These are phyloP conservation scores for Gossypium herbaceum DNA, from an alignment of 345 rosid species.

Conservation along the genomic window DNA sequence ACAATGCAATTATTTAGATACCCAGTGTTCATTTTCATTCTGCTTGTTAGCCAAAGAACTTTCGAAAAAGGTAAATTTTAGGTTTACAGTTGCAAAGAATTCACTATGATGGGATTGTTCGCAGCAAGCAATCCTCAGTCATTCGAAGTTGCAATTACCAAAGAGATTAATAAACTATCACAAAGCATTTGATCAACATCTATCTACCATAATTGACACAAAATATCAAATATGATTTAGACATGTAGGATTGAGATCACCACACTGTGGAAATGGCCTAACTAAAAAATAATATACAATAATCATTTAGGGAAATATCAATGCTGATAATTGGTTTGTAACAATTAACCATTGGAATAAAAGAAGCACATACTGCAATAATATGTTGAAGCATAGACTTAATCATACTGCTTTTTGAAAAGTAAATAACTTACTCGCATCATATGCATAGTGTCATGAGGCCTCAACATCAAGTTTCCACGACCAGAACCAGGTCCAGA, in stretches of 20 bases:
- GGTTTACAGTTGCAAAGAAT: no score
- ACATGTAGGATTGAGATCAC: not conserved
- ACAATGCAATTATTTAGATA: not conserved
- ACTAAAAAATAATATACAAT: not conserved
- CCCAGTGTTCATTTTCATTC: no score
- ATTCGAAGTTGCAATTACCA: not conserved
- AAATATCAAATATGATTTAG: not conserved
- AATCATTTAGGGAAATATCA: not conserved
- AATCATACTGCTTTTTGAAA: not conserved
- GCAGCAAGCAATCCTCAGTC: not conserved
- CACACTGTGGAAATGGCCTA: not conserved
- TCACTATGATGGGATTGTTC: not conserved
- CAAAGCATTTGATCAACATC: not conserved
- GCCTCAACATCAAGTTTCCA: conserved; percentile 66
- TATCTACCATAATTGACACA: not conserved
- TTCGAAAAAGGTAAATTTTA: not conserved
- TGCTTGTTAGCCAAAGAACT: not conserved
- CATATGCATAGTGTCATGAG: conserved; percentile 68
- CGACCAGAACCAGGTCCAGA: conserved; percentile 61
- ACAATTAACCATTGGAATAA: conserved; percentile 5
- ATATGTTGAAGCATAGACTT: not conserved
- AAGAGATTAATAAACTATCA: not conserved
- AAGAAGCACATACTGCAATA: not conserved
- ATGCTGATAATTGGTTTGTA: conserved; percentile 9
- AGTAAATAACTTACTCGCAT: conserved; percentile 54